Conservation (phyloP, 2,329 filamentous ascomycete species). For the Magnaporthiopsis rhizophila region DNA sequence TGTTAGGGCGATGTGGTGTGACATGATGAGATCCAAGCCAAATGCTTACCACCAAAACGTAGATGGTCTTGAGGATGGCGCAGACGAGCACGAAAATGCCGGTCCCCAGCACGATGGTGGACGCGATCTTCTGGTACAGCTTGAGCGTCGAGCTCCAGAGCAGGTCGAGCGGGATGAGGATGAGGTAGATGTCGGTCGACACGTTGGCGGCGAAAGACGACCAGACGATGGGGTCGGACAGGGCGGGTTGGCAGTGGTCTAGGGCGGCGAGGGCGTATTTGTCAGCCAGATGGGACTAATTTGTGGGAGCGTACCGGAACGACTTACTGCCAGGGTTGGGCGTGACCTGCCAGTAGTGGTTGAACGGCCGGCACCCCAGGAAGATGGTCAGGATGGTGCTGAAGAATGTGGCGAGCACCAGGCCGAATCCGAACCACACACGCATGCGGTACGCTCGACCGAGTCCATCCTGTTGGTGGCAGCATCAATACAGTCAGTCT, state of each 20-base stretch:
- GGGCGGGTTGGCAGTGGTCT: slow-evolving; percentile 37
- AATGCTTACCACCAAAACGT: slow-evolving; percentile 20
- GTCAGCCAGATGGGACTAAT: background rate
- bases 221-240: slow-evolving; percentile 23
- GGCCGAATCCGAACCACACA: slow-evolving; percentile 25
- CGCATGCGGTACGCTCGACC: slow-evolving; percentile 15
- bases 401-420: slow-evolving; percentile 25
- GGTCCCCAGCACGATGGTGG: slow-evolving; percentile 24
- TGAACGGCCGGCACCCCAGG: slow-evolving; percentile 26
- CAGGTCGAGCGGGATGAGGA: slow-evolving; percentile 43
- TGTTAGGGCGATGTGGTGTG: slow-evolving; percentile 2
- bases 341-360: slow-evolving; percentile 33
- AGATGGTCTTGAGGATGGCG: slow-evolving; percentile 25
- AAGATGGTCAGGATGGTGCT: slow-evolving; percentile 24
- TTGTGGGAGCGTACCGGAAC: no score
- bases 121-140: slow-evolving; percentile 25
- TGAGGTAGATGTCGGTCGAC: slow-evolving; percentile 44
- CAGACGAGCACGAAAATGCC: slow-evolving; percentile 28
- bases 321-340: slow-evolving; percentile 31
- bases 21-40: background rate
- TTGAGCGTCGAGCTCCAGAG: slow-evolving; percentile 23
- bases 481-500: background rate
- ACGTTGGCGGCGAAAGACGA: slow-evolving; percentile 41
- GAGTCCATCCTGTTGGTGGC: slow-evolving; percentile 8
- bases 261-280: background rate